These are phyloP conservation scores for Lodderomyces parapsilosis DNA, from an alignment of 1,139 yeast genomes.

Conservation along the genomic window DNA sequence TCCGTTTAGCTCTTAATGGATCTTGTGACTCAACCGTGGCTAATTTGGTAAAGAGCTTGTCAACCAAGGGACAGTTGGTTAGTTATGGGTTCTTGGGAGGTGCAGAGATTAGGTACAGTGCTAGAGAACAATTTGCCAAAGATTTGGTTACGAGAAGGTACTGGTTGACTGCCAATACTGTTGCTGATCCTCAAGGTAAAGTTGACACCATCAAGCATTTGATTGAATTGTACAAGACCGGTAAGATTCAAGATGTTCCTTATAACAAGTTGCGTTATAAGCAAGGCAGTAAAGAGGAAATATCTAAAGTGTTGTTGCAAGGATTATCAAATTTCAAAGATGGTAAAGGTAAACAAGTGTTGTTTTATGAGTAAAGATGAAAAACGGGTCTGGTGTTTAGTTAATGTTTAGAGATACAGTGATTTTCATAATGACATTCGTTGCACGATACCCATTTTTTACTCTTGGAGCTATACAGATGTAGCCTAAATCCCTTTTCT, in stretches of 20 bases:
- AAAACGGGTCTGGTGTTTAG: neutral
- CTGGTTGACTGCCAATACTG: constrained; percentile 81
- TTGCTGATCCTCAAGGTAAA: constrained; percentile 59
- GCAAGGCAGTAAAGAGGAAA: constrained; percentile 33
- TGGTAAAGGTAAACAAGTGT: constrained; percentile 33
- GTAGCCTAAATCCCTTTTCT: no score
- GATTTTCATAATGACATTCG: neutral
- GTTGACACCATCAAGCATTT: constrained; percentile 54
- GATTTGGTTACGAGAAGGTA: constrained; percentile 76
- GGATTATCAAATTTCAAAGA: constrained; percentile 42
- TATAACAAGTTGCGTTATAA: constrained; percentile 38
- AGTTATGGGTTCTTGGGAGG: constrained; percentile 27
- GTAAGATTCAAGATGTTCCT: constrained; percentile 55
- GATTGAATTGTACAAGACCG: constrained; percentile 57
- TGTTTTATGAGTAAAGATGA: constrained; percentile 21
- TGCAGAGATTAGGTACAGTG: constrained; percentile 49
- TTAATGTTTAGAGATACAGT: neutral
- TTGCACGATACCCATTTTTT: neutral
- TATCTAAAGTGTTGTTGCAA: constrained; percentile 34
- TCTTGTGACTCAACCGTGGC: constrained; percentile 29
- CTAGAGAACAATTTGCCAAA: constrained; percentile 53
- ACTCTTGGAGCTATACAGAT: no score
- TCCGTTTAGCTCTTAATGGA: constrained; percentile 33
- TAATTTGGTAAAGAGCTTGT: constrained; percentile 24
- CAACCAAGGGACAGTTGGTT: constrained; percentile 25